Percentiles rank a stretch among this genome's conserved stretches.
These are phyloP conservation scores for Anthoceros angustus DNA, from an alignment of 225 moss, liverwort and hornwort species.

Conservation along the genomic window DNA sequence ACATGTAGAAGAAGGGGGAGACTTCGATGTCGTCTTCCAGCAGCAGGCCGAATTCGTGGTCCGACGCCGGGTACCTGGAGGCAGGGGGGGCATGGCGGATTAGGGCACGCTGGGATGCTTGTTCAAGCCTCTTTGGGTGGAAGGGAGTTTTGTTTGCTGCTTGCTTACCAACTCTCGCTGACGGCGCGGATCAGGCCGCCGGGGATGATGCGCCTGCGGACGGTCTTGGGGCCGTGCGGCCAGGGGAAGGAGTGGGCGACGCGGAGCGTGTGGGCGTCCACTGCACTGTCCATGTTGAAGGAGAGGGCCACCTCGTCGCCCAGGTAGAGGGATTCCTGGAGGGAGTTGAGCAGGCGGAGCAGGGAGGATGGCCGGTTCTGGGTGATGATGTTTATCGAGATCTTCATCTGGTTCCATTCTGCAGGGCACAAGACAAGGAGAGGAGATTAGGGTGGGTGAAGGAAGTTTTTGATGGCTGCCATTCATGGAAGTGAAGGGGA, in stretches of 20 bases:
- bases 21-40: slow-evolving; percentile 97
- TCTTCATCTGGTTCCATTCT: slow-evolving; percentile 69
- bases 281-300: slow-evolving; percentile 89
- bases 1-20: slow-evolving; percentile 93
- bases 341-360: slow-evolving; percentile 46
- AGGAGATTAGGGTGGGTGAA: neutral
- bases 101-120: neutral
- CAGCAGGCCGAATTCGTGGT: slow-evolving; percentile 75
- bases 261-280: slow-evolving; percentile 49
- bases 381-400: slow-evolving; percentile 85
- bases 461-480: neutral
- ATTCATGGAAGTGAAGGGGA: neutral
- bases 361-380: slow-evolving; percentile 62
- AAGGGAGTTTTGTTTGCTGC: neutral
- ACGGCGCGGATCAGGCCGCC: slow-evolving; percentile 92
- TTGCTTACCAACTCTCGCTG: slow-evolving; percentile 77
- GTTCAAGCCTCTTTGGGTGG: neutral
- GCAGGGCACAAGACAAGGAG: slow-evolving; percentile 12
- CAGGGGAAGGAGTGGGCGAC: slow-evolving; percentile 42
- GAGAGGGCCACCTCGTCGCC: slow-evolving; percentile 66
- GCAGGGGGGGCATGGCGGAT: neutral
- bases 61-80: slow-evolving; percentile 48
- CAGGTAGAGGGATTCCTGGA: slow-evolving; percentile 50
- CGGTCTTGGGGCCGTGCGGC: slow-evolving; percentile 55
- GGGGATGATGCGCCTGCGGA: slow-evolving; percentile 68